Evolutionary conservation across 495 filamentous ascomycete species (phyloP), one percentile per base, ranked within the genome.

Genomic region (Penicillium riverlandense): DNA sequence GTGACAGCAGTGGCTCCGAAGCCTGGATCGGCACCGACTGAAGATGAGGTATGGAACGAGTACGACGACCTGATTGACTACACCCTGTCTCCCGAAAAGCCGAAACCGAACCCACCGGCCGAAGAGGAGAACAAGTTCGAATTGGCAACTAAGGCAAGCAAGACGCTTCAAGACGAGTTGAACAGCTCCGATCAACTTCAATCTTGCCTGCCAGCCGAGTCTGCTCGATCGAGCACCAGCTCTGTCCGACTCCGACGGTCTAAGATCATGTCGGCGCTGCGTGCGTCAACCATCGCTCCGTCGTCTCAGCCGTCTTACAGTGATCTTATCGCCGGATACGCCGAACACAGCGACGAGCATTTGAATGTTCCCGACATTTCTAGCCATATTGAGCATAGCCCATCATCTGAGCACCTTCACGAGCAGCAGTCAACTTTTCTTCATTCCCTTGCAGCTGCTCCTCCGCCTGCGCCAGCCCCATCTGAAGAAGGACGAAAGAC

Each of bases 21-120:
- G 11, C 68, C 76, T 9, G 71, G 64, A 28, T 74, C 77, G 7
- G 78, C 72, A 7, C 72, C 80, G 6, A 80, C 70, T 11, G 84
- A 90, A 50, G 92, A 97, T 53, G 92, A 97, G 55, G 75, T 96
- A 12, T 98, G 92, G 92, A 80, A 85, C 33, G 90, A 98, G 61
- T 97, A 92, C 50, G 83, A 96, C 58, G 92, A 97, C 55, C 70
- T 95, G 11, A 76, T 96, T 41, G 86, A 86, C 49, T 79, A 88
- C 37, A 79, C 84, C 10, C 69, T 79, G 11, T 79, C 79, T 0
- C 75, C 80, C 11, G 63, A 70, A 2, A 55, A 59, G 12, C 52
- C 63, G n/a, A 50, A 57, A 27, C 33, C 55, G 7, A 43, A 44
- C 2, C 13, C 57, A 7, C 38, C 1, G 2, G 43, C 49, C 1